A percentile compares a stretch with the other conserved stretches of the same genome.
phyloP scores from a whole-genome alignment of 2,329 filamentous ascomycete species.

The Ophiostoma novo-ulmi region DNA sequence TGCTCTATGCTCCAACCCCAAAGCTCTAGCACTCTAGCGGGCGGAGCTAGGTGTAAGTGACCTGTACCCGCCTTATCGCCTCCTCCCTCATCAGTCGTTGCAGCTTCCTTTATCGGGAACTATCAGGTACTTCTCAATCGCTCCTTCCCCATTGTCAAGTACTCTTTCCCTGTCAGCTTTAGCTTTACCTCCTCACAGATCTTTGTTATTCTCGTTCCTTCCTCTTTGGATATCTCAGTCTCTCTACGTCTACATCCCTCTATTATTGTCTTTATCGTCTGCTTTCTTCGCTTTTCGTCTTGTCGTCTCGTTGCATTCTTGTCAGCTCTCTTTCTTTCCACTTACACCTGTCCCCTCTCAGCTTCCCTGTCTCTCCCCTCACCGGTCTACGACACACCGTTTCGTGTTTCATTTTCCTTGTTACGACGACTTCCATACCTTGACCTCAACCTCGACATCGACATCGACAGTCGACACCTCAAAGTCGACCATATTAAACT shows the following conservation, averaged over 20 bases:
- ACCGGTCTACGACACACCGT: neutral
- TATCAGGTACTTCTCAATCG: slow-evolving; percentile 4
- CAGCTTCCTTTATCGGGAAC: neutral
- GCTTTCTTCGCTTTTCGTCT: neutral
- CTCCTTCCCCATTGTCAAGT: neutral
- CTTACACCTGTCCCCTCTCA: neutral
- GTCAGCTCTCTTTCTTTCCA: neutral
- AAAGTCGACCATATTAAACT: neutral
- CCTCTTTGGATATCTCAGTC: neutral
- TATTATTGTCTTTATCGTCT: neutral
- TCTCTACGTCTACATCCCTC: neutral
- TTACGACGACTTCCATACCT: neutral
- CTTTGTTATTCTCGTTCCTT: neutral
- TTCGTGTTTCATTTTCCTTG: neutral
- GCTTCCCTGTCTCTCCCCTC: slow-evolving; percentile 5
- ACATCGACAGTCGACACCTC: neutral
- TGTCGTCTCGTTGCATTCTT: neutral
- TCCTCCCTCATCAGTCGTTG: neutral
- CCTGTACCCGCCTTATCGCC: neutral
- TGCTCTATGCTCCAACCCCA: too few species aligned
- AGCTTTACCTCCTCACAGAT: neutral
- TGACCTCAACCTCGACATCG: neutral
- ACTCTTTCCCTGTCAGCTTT: neutral
- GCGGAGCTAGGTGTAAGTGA: neutral
- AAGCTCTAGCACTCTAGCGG: neutral